These are phyloP conservation scores for Neofusicoccum cordaticola DNA, from an alignment of 2,329 filamentous ascomycete genomes.

Conservation along the genomic window DNA sequence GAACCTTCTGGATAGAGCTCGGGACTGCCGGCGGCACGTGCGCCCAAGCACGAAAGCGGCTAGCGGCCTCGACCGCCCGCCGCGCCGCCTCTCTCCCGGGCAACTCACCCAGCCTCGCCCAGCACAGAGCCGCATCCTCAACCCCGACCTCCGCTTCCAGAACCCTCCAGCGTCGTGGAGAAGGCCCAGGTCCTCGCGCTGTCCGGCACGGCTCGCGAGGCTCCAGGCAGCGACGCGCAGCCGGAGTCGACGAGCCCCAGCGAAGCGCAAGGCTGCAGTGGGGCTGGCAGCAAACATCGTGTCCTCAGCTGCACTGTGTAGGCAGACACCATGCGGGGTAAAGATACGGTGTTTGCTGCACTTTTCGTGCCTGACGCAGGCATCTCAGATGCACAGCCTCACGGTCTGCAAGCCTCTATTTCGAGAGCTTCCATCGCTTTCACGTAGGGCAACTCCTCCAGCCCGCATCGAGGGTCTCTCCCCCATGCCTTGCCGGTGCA, in stretches of 20 bases:
- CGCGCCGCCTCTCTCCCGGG: constrained; percentile 8
- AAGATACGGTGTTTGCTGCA: neutral
- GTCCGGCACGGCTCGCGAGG: neutral
- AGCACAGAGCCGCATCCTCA: neutral
- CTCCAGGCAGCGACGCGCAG: neutral
- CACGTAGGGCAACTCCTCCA: neutral
- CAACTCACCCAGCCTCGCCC: neutral
- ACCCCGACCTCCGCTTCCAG: constrained; percentile 1
- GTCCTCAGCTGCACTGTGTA: neutral
- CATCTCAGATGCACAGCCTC: neutral
- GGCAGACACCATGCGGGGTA: neutral
- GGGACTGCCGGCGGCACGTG: neutral
- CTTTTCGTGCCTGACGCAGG: neutral
- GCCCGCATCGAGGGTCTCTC: neutral
- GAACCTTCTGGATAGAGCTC: constrained; percentile 20
- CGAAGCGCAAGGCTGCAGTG: neutral
- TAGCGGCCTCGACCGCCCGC: constrained; percentile 6
- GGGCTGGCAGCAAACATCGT: neutral
- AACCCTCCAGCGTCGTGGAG: constrained; percentile 8
- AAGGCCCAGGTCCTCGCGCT: neutral
- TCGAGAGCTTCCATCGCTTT: neutral
- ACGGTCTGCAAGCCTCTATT: neutral
- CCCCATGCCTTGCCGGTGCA: neutral
- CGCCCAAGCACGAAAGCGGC: constrained; percentile 1
- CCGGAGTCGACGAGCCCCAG: neutral